Percentiles rank a stretch among this genome's conserved stretches.
Conservation (phyloP, 106 monocot genomes). For the Ottelia alismoides region DNA sequence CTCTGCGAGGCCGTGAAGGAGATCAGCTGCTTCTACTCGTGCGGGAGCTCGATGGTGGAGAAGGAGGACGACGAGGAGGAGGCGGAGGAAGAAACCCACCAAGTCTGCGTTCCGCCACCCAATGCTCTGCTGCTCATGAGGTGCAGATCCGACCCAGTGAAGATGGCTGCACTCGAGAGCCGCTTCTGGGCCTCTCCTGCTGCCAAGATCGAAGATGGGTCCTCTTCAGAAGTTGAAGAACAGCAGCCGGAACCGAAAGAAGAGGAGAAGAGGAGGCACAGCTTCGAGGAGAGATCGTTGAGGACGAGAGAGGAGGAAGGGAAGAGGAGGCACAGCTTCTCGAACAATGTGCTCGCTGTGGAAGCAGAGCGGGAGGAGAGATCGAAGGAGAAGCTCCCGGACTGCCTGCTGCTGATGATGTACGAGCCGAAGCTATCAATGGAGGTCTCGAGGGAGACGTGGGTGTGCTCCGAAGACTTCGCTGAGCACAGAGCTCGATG, state of each 20-base stretch:
- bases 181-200: no score
- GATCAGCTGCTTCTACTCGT: no score
- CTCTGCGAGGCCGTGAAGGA: no score
- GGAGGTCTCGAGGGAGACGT: slow-evolving; percentile 98
- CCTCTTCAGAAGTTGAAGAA: slow-evolving; percentile 1
- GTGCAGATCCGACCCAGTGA: slow-evolving; percentile 89
- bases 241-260: slow-evolving; percentile 3
- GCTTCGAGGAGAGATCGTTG: not conserved
- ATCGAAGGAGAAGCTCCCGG: slow-evolving; percentile 37
- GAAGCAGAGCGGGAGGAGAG: no score
- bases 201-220: no score
- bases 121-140: slow-evolving; percentile 94
- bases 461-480: slow-evolving; percentile 89
- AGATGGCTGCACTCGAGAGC: slow-evolving; percentile 62
- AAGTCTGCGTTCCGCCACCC: slow-evolving; percentile 65
- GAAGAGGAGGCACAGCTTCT: no score
- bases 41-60: no score
- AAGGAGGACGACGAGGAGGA: slow-evolving; percentile 15
- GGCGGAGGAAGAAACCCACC: slow-evolving; percentile 24
- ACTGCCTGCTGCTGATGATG: slow-evolving; percentile 95
- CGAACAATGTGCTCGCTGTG: no score
- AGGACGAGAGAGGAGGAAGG: not conserved
- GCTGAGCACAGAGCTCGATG: slow-evolving; percentile 35
- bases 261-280: slow-evolving; percentile 1
- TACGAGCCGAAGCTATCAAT: slow-evolving; percentile 95